Base-by-base conservation (phyloP, 176 grass and related monocot genomes). In the Dactylis glomerata region DNA sequence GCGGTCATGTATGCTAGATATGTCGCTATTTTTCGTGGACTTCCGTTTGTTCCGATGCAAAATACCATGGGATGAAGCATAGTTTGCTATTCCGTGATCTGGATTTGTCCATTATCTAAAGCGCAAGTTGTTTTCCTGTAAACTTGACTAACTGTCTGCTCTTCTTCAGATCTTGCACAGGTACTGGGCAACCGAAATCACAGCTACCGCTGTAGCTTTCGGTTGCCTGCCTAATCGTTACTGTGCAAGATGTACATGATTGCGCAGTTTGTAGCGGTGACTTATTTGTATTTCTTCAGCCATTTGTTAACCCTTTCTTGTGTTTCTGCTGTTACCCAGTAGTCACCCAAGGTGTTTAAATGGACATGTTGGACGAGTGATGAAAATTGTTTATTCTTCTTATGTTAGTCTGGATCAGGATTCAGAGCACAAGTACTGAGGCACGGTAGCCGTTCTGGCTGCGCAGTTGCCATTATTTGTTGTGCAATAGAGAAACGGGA, bases 381-480 rank as follows among this genome's bases (percentile, higher is more conserved):
- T n/a, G n/a, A n/a, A n/a, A n/a, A 26, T n/a, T 16, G 2, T 75
- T 31, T 52, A 5, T 19, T 16, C 8, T 16, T 42, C 41, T 9
- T 10, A 42, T 2, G 41, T 10, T 49, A 1, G 17, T 51, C 1
- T 52, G 9, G 8, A 73, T 8, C 46, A 22, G 10, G 12, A 5
- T 75, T 55, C 26, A 49, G 22, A 73, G 87, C 77, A 85, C 87
- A 59, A 40, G 87, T 89, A 89, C 87, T 85, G 82, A 89, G 77
- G 87, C 82, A 22, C 82, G 65, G 71, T 74, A 36, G 69, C 69
- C 27, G 16, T 75, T 57, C 42, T 68, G 59, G 12, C 81, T 67
- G 77, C 59, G 37, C 84, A 56, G 82, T 56, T 69, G 82, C 69
- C 83, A 81, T 20, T 69, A 32, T 68, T 84, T 64, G 46, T 36